Conservation (phyloP, 2,329 filamentous ascomycete genomes). For the Clarireedia hainanense region DNA sequence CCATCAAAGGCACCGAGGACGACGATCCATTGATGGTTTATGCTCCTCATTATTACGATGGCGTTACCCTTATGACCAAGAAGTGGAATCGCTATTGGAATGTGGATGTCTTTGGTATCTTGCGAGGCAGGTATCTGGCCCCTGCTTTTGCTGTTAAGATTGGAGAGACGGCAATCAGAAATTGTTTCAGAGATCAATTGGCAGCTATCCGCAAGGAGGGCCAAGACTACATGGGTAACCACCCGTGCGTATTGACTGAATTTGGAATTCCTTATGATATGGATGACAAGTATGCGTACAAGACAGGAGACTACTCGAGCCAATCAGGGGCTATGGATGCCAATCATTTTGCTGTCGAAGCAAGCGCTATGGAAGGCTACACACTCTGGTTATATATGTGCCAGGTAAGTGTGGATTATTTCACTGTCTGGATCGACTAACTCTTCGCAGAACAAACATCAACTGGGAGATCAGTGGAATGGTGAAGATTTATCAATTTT, state of each 20-base stretch:
- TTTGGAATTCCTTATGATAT: constrained; percentile 99
- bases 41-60: constrained; percentile 93
- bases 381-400: constrained; percentile 83
- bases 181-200: constrained; percentile 85
- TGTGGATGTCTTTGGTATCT: constrained; percentile 85
- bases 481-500: constrained; percentile 92
- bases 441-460: constrained; percentile 63
- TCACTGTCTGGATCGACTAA: constrained; percentile 14
- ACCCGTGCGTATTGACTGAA: constrained; percentile 85
- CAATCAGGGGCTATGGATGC: constrained; percentile 91
- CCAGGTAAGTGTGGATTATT: constrained; percentile 41
- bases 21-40: constrained; percentile 89
- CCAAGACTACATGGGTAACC: constrained; percentile 76
- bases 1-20: constrained; percentile 77
- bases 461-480: constrained; percentile 92
- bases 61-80: constrained; percentile 93
- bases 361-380: constrained; percentile 74
- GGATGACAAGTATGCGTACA: constrained; percentile 93
- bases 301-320: constrained; percentile 89
- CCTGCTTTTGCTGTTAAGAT: constrained; percentile 90
- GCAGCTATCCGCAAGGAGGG: constrained; percentile 78
- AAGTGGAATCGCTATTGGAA: constrained; percentile 99
- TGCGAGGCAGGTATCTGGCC: constrained; percentile 80
- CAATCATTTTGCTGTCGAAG: constrained; percentile 89
- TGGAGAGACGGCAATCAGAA: constrained; percentile 87